Base-by-base conservation (phyloP, 2,329 filamentous ascomycete genomes). In the Plenodomus lindquistii region DNA sequence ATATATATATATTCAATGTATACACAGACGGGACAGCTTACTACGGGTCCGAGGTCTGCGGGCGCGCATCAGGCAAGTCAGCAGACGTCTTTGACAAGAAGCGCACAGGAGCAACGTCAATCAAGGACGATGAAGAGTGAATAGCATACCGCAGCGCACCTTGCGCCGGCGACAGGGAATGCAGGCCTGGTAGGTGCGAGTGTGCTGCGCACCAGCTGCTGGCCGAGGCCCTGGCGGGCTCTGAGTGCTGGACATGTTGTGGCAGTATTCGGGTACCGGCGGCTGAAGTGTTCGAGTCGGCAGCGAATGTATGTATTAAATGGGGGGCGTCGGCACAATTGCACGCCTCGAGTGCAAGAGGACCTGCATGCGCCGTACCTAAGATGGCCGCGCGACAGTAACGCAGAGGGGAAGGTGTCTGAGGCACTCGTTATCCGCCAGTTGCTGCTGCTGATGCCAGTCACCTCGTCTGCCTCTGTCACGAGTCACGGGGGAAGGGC, bases 151-250 rank as follows among this genome's bases (percentile, higher is more conserved):
- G 69, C 82, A 85, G 43, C 81, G 78, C 63, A 72, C 82, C 60
- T 84, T 85, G 52, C 82, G 73, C 29, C 78, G 76, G 22, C 81
- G 75, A 64, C 82, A 84, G 19, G 79, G 78, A 44, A 79, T 79
- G 59, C 81, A 78, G 46, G 76, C 77, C 70, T 74, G 66, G 52
- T 73, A 74, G 36, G 69, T 73, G 42, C 71, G 63, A 17, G 67
- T 73, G 51, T 73, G 70, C 48, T 64, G 60, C 19, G 47, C 46
- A n/a, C 46, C 42, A 46, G 36, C 44, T 44, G 44, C 39, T 44
- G 50, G 43, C 27, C 48, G 43, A 35, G 55, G 46, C 21, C 59
- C 59, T 45, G 66, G 60, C 39, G 65, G 17, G 63, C 55, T 43
- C 58, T 63, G 37, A 59, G 57, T 49, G 19, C 56, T 59, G 17